Conservation (phyloP, 805 yeast species). For the Saturnispora saitoi region DNA sequence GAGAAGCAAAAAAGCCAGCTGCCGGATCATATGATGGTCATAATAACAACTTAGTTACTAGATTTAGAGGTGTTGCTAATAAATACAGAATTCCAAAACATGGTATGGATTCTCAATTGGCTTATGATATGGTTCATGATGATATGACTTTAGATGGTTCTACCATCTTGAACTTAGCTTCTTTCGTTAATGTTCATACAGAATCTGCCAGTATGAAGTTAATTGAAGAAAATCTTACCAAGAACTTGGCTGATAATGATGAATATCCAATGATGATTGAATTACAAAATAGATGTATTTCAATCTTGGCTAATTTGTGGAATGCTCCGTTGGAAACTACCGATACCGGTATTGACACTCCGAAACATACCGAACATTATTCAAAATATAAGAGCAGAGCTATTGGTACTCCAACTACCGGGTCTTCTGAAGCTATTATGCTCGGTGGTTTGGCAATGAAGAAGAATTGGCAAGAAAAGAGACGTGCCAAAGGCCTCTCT, state of each 20-base stretch:
- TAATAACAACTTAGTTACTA: constrained; percentile 17
- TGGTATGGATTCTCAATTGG: constrained; percentile 44
- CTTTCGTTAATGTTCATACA: constrained; percentile 74
- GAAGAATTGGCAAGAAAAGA: constrained; percentile 72
- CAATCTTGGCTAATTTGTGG: constrained; percentile 77
- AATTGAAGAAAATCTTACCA: constrained; percentile 62
- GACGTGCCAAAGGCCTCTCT: constrained; percentile 51
- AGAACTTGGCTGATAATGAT: constrained; percentile 87
- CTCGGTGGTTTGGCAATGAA: constrained; percentile 90
- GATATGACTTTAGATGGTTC: constrained; percentile 77
- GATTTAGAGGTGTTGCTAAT: constrained; percentile 32
- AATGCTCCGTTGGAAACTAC: constrained; percentile 42
- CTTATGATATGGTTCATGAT: constrained; percentile 58
- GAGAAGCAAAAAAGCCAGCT: constrained; percentile 10
- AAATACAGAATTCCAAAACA: constrained; percentile 53
- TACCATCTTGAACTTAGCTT: constrained; percentile 78
- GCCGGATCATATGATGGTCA: neutral
- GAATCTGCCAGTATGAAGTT: constrained; percentile 47
- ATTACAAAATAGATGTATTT: constrained; percentile 71
- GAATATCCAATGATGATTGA: constrained; percentile 85
- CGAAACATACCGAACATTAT: constrained; percentile 6
- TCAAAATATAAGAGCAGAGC: constrained; percentile 29
- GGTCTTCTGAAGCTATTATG: constrained; percentile 91
- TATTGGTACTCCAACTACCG: constrained; percentile 87
- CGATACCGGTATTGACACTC: constrained; percentile 16